phyloP scores from a whole-genome alignment of 768 basidiomycete genomes.

The Pleurotus pulmonarius region DNA sequence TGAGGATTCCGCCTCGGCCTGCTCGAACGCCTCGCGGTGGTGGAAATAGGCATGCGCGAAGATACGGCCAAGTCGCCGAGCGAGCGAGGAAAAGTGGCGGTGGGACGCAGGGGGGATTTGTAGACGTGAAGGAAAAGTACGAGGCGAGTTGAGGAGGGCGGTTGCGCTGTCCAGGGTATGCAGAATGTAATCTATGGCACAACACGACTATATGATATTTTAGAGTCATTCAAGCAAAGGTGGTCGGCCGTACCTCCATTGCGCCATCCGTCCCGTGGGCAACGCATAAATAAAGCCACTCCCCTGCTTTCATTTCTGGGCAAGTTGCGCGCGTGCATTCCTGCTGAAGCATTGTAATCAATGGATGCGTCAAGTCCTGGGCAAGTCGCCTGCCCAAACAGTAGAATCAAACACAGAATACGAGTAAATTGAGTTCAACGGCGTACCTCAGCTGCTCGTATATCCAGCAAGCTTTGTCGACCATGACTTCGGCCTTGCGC shows the following conservation, averaged over 20 bases:
- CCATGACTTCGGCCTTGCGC: constrained; percentile 45
- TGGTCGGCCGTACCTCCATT: constrained; percentile 62
- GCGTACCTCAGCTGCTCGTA: constrained; percentile 55
- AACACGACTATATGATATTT: constrained; percentile 66
- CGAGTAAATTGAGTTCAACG: background rate
- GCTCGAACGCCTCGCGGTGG: constrained; percentile 87
- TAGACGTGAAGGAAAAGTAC: constrained; percentile 88
- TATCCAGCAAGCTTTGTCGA: constrained; percentile 84
- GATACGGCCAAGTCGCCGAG: constrained; percentile 87
- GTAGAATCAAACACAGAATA: background rate
- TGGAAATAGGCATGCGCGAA: constrained; percentile 97
- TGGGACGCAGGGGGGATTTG: constrained; percentile 78
- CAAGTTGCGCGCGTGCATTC: constrained; percentile 85
- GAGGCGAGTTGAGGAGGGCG: constrained; percentile 84
- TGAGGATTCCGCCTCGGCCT: constrained; percentile 86
- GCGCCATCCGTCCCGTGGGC: constrained; percentile 88
- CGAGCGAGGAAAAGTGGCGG: constrained; percentile 87
- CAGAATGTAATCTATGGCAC: constrained; percentile 93
- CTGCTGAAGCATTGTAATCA: constrained; percentile 80
- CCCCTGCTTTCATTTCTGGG: constrained; percentile 98
- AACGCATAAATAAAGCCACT: constrained; percentile 96
- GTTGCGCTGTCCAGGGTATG: constrained; percentile 94
- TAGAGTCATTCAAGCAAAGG: background rate
- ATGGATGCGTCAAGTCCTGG: constrained; percentile 81
- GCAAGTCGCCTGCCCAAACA: constrained; percentile 66